These are phyloP conservation scores for Cutaneotrichosporon cyanovorans DNA, from an alignment of 1,284 basidiomycete genomes.

Conservation along the genomic window DNA sequence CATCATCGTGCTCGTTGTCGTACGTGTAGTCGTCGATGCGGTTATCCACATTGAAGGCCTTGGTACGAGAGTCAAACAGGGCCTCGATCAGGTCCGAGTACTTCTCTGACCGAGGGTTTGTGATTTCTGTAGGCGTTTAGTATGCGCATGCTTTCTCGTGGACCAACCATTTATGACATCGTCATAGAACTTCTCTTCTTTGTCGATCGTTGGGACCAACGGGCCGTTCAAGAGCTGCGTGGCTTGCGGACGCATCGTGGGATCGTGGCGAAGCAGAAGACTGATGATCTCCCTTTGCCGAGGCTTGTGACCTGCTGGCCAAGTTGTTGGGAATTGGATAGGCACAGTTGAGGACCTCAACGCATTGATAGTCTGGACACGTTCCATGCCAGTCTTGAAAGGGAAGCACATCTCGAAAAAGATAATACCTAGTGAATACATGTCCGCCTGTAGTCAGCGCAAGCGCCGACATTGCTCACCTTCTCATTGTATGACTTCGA, in stretches of 20 bases:
- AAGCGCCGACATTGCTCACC: slow-evolving; percentile 5
- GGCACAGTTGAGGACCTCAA: slow-evolving; percentile 61
- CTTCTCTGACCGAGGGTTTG: slow-evolving; percentile 40
- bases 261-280: slow-evolving; percentile 75
- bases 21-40: slow-evolving; percentile 66
- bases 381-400: slow-evolving; percentile 81
- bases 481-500: slow-evolving; percentile 47
- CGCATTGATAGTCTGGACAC: slow-evolving; percentile 72
- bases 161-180: slow-evolving; percentile 30
- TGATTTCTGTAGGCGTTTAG: slow-evolving; percentile 25
- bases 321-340: slow-evolving; percentile 54
- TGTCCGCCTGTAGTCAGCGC: slow-evolving; percentile 59
- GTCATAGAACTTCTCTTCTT: slow-evolving; percentile 33
- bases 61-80: slow-evolving; percentile 28
- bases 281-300: slow-evolving; percentile 55
- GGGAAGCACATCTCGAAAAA: slow-evolving; percentile 95
- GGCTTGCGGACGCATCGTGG: slow-evolving; percentile 70
- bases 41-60: slow-evolving; percentile 55
- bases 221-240: slow-evolving; percentile 75
- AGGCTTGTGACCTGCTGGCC: slow-evolving; percentile 56
- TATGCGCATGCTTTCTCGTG: neutral
- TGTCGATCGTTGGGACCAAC: slow-evolving; percentile 50
- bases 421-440: slow-evolving; percentile 91
- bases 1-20: slow-evolving; percentile 67
- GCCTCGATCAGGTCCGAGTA: slow-evolving; percentile 36